Evolutionary conservation across 2,329 filamentous ascomycete species (phyloP).

Genomic region (Fusarium neocosmosporiellum): DNA sequence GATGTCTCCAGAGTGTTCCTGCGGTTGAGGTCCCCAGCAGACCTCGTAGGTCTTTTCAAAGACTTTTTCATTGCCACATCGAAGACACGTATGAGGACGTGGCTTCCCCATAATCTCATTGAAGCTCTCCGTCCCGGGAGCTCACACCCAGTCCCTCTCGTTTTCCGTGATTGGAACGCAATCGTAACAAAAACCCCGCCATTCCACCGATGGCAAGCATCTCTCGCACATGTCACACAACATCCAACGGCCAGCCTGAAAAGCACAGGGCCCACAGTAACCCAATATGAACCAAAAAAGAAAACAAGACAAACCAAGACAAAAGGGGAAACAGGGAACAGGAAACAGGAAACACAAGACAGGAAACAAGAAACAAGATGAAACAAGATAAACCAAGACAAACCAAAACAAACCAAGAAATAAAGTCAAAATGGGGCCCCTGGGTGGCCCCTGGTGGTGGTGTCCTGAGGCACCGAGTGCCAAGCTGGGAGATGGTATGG

Average conservation of each 20-base stretch:
- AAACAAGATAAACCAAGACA: background rate
- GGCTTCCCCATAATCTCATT: background rate
- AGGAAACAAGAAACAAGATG: background rate
- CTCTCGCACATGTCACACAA: too few species aligned
- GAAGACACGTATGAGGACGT: background rate
- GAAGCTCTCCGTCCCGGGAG: too few species aligned
- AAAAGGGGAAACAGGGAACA: background rate
- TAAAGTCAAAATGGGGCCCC: background rate
- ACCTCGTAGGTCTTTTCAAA: background rate
- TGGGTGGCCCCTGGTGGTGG: background rate
- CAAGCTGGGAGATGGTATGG: background rate
- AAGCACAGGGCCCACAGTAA: too few species aligned
- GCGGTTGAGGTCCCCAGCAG: background rate
- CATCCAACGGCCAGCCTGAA: too few species aligned
- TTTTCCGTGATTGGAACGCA: too few species aligned
- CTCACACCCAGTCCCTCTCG: background rate
- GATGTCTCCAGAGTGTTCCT: background rate
- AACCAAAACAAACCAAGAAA: background rate
- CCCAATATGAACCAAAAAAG: background rate
- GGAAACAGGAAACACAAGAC: background rate
- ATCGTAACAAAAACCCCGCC: too few species aligned
- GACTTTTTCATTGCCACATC: background rate
- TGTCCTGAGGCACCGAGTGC: background rate
- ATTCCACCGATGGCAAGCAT: too few species aligned
- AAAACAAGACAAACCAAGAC: background rate